Evolutionary conservation across 164 flowering plant genomes (phyloP).

Genomic region (Tetracentron sinense): DNA sequence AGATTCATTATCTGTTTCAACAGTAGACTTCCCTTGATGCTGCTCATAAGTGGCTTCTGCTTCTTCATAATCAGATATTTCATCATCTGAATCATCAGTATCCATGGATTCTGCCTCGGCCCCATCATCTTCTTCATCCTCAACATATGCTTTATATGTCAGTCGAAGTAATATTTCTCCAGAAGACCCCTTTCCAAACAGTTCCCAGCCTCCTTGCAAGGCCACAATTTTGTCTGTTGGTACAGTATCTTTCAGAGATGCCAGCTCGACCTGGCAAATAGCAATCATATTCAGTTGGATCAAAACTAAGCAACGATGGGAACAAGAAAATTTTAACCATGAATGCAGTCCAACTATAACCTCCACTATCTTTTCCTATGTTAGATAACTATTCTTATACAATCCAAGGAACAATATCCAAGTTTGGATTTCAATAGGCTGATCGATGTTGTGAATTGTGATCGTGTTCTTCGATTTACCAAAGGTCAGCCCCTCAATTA

Average conservation of each 20-base stretch:
- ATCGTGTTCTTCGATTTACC: too few species aligned
- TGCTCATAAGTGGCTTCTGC: constrained; percentile 26
- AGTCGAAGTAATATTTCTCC: constrained; percentile 87
- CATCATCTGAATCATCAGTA: constrained; percentile 69
- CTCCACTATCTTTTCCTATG: too few species aligned
- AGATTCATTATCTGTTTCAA: constrained; percentile 63
- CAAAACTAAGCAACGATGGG: neutral
- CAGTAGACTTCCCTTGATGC: constrained; percentile 18
- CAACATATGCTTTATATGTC: constrained; percentile 95
- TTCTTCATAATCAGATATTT: constrained; percentile 56
- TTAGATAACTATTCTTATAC: too few species aligned
- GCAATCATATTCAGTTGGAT: neutral
- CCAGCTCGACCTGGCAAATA: constrained; percentile 67
- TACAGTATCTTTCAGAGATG: constrained; percentile 83
- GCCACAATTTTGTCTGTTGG: constrained; percentile 80
- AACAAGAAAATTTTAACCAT: too few species aligned
- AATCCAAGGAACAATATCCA: neutral
- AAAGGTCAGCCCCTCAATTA: too few species aligned
- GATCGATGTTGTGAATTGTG: too few species aligned
- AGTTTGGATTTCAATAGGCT: neutral
- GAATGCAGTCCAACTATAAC: too few species aligned
- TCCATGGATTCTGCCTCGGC: constrained; percentile 29
- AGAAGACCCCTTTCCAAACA: constrained; percentile 48
- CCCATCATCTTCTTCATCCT: constrained; percentile 94
- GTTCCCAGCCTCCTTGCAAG: constrained; percentile 76